Evolutionary conservation across 495 filamentous ascomycete genomes (phyloP), one percentile per base, ranked within the genome.

Genomic region (Corynascus novoguineensis): DNA sequence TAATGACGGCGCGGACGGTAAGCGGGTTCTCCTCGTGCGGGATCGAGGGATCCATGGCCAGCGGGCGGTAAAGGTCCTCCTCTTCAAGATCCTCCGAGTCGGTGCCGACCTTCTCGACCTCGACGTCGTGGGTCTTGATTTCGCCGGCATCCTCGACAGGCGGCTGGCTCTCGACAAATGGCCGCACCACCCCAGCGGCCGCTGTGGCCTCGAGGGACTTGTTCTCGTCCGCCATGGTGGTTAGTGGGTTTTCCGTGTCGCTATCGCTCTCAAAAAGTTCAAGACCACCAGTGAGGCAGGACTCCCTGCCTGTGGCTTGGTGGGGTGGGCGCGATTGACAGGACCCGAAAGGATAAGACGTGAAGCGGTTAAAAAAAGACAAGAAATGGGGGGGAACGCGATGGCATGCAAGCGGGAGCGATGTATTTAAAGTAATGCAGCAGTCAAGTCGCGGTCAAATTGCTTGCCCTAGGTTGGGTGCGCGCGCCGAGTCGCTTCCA

Each of bases 1-100:
- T 67, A 46, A 81, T 24, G 31, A 86, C 64, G 37, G 83, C 81
- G 25, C 84, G 73, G 57, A 82, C 34, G 31, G 82, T 86, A 34
- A 87, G 61, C 29, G 83, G 82, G 53, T 78, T 66, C 7, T 64
- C 49, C 51, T 82, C 77, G 24, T 72, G 60, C 5, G 72, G 63
- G 12, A 78, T 68, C 40, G 64, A 61, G 6, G 69, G 63, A 7
- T 77, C 75, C 64, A 78, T 69, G 31, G 68, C 65, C 53, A 82
- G 70, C 27, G 79, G 79, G 37, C 68, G 61, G 58, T 75, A 78
- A 34, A 78, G 70, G 9, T 72, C 71, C 52, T 71, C 68, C 55
- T 74, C 68, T 11, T 57, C 44, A 50, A 69, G 64, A 1, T 51
- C 54, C 22, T 64, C 65, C 45, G 14, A 9, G 50, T 55, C 60